phyloP scores from a whole-genome alignment of 371 early-diverging fungal species.

The Mortierella sp. region DNA sequence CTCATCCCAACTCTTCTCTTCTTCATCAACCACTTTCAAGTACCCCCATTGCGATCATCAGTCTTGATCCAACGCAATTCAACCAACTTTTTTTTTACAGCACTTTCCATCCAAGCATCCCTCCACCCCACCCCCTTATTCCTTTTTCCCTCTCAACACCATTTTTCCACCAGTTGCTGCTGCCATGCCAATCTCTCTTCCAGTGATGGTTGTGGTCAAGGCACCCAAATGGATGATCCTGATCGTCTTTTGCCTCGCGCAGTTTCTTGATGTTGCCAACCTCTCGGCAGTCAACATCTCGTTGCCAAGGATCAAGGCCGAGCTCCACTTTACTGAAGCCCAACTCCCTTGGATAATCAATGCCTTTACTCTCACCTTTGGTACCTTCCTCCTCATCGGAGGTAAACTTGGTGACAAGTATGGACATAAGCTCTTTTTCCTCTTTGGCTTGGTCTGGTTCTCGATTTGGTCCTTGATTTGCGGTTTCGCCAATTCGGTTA shows the following conservation, averaged over 20 bases:
- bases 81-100: conserved; percentile 2
- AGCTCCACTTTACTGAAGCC: conserved; percentile 42
- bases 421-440: conserved; percentile 54
- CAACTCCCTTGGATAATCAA: conserved; percentile 56
- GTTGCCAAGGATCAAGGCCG: conserved; percentile 48
- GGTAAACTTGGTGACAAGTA: conserved; percentile 61
- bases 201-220: conserved; percentile 6
- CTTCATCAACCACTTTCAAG: background rate
- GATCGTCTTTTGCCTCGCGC: conserved; percentile 49
- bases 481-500: conserved; percentile 44
- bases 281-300: conserved; percentile 55
- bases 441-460: conserved; percentile 54
- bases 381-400: conserved; percentile 57
- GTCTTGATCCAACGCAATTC: background rate
- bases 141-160: too few species aligned
- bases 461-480: conserved; percentile 51
- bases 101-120: too few species aligned
- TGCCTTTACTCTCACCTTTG: conserved; percentile 59
- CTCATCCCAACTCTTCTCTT: background rate
- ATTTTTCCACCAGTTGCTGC: background rate
- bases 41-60: too few species aligned
- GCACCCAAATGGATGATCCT: conserved; percentile 45
- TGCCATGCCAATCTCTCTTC: too few species aligned
- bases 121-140: too few species aligned
- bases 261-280: conserved; percentile 51